Evolutionary conservation across 176 grass and related monocot species (phyloP), one percentile per base, ranked within the genome.

Genomic region (Eremochloa ophiuroides): DNA sequence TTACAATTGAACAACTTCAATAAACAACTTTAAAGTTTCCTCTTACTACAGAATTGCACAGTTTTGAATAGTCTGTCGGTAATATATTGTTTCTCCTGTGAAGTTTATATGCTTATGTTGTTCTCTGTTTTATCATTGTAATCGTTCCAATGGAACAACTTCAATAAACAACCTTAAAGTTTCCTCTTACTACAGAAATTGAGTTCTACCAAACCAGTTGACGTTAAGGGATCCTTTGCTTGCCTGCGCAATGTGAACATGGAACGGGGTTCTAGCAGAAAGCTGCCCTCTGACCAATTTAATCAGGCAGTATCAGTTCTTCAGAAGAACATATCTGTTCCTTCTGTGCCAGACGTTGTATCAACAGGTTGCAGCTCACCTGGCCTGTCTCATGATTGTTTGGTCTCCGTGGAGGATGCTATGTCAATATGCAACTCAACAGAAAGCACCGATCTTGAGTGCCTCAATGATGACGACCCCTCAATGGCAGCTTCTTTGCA

Each of bases 371-470:
- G 30, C 46, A 59, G 26, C 34, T 80, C 31, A 2, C 62, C 62
- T 75, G 18, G 25, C 14, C 26, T 62, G 34, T 75, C 62, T 3
- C 14, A 74, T 41, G 53, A 76, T 33, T 55, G 51, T 55, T 88
- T 69, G 38, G 59, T 80, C 66, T 91, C 89, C 61, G 65, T 72
- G 55, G 90, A 84, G 55, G 90, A 93, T 22, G 79, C 77, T 62
- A 93, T 93, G 88, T 93, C 94, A 69, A 91, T 40, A 42, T 83
- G 83, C 86, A 73, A 87, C 65, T 91, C 94, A 62, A 91, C 91
- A 62, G 91, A 87, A 82, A 91, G 86, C 85, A 75, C 86, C 62
- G 83, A 91, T 63, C 73, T 89, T 75, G 74, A 88, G 78, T 90
- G 68, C 51, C 74, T 89, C 83, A 88, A 92, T 43, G 87, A 92